Conservation (phyloP, 1,284 basidiomycete genomes). For the Phellopilus nigrolimitatus region DNA sequence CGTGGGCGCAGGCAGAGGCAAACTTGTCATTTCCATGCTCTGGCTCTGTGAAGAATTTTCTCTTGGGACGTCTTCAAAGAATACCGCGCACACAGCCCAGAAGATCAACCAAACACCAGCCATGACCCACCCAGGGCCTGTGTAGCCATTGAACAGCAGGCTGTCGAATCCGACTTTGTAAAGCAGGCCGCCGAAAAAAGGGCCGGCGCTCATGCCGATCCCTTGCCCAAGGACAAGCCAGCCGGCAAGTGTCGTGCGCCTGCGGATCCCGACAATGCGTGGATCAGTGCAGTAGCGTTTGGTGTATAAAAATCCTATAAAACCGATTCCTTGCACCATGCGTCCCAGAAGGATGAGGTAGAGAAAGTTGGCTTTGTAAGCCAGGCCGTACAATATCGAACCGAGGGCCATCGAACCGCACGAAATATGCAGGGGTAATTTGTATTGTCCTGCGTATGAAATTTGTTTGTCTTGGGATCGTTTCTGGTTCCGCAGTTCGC, state of each 20-base stretch:
- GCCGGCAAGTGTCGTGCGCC: constrained; percentile 57
- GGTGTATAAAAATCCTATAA: constrained; percentile 43
- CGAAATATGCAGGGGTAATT: constrained; percentile 38
- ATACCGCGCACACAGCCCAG: constrained; percentile 34
- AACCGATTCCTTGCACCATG: constrained; percentile 45
- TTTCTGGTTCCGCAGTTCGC: not conserved
- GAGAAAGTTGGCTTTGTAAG: constrained; percentile 41
- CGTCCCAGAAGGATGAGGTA: constrained; percentile 49
- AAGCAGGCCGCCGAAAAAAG: constrained; percentile 60
- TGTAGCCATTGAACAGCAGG: constrained; percentile 55
- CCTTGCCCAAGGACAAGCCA: constrained; percentile 63
- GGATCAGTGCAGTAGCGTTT: constrained; percentile 65
- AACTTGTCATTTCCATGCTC: constrained; percentile 10
- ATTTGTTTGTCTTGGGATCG: not conserved
- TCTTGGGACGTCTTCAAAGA: constrained; percentile 49
- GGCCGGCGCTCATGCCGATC: constrained; percentile 59
- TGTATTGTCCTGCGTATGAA: constrained; percentile 46
- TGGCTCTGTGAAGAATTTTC: constrained; percentile 11
- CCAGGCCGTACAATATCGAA: constrained; percentile 40
- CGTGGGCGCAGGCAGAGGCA: constrained; percentile 3
- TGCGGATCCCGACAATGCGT: constrained; percentile 58
- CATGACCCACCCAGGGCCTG: constrained; percentile 66
- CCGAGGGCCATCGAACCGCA: constrained; percentile 40
- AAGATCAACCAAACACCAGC: constrained; percentile 49
- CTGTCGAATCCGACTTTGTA: constrained; percentile 52